Evolutionary conservation across 2,329 filamentous ascomycete genomes (phyloP).

Genomic region (Phialemoniopsis sp.): DNA sequence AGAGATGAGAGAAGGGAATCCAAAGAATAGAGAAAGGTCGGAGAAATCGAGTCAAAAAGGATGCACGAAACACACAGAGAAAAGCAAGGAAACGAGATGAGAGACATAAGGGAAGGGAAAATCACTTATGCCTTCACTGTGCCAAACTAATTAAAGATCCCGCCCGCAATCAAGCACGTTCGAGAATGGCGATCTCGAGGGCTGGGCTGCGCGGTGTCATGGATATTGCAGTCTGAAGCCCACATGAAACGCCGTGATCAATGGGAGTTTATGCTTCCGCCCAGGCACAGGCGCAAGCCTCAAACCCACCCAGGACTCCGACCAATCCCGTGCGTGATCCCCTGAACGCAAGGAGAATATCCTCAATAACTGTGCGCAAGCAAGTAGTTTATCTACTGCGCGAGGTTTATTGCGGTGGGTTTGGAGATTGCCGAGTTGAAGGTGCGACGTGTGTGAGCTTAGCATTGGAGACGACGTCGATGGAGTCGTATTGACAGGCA

Average conservation of each 20-base stretch:
- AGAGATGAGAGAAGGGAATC: conserved; percentile 11
- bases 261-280: too few relatives aligned
- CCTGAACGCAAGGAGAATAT: too few relatives aligned
- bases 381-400: too few relatives aligned
- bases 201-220: conserved; percentile 2
- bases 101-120: not conserved
- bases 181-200: not conserved
- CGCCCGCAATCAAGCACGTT: not conserved
- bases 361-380: too few relatives aligned
- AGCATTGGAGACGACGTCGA: not conserved
- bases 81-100: conserved; percentile 2
- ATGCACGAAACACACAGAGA: conserved; percentile 2
- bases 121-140: conserved; percentile 3
- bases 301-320: conserved; percentile 1
- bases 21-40: conserved; percentile 5
- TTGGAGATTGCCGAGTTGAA: conserved; percentile 1
- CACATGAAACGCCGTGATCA: conserved; percentile 9
- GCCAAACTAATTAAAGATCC: not conserved
- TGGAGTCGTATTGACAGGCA: not conserved
- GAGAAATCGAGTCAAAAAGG: conserved; percentile 4
- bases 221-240: conserved; percentile 13
- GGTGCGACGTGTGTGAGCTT: not conserved
- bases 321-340: too few relatives aligned
- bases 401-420: not conserved
- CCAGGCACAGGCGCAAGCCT: too few relatives aligned